A percentile compares a stretch with the other conserved stretches of the same genome.
Evolutionary conservation across 495 filamentous ascomycete genomes (phyloP).

Genomic region (Aspergillus cavernicola): DNA sequence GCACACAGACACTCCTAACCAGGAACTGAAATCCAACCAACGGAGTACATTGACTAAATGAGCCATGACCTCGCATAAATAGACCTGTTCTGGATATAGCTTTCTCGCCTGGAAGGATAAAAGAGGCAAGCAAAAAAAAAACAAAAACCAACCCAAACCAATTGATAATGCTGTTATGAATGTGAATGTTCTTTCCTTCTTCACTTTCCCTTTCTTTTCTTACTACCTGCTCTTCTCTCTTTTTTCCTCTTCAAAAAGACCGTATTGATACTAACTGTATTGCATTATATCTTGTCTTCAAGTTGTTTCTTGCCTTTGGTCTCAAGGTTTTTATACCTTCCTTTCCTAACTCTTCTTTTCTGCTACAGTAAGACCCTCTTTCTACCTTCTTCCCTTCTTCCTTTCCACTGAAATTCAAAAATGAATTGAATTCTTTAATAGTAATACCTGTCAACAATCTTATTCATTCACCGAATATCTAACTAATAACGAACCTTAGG

Average conservation of each 20-base stretch:
- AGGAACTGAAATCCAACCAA: no score
- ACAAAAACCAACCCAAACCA: no score
- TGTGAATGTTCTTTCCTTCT: background rate
- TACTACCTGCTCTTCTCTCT: background rate
- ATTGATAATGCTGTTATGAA: background rate
- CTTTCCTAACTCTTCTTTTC: no score
- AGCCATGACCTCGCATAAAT: background rate
- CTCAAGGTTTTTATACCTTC: no score
- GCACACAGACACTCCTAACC: no score
- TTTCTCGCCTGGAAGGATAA: background rate
- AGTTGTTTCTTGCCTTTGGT: background rate
- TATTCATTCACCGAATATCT: constrained; percentile 18
- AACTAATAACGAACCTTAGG: constrained; percentile 6
- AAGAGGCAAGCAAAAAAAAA: background rate
- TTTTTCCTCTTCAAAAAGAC: background rate
- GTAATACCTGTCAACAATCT: constrained; percentile 1
- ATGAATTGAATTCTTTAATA: no score
- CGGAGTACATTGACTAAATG: no score
- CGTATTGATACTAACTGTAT: no score
- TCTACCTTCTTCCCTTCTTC: no score
- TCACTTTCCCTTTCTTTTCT: background rate
- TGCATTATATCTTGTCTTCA: background rate
- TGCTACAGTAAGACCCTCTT: no score
- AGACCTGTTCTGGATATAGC: background rate
- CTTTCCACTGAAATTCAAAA: no score